A percentile compares a stretch with the other conserved stretches of the same genome.
Conservation (phyloP, 345 rosid species). For the Camelina sativa region DNA sequence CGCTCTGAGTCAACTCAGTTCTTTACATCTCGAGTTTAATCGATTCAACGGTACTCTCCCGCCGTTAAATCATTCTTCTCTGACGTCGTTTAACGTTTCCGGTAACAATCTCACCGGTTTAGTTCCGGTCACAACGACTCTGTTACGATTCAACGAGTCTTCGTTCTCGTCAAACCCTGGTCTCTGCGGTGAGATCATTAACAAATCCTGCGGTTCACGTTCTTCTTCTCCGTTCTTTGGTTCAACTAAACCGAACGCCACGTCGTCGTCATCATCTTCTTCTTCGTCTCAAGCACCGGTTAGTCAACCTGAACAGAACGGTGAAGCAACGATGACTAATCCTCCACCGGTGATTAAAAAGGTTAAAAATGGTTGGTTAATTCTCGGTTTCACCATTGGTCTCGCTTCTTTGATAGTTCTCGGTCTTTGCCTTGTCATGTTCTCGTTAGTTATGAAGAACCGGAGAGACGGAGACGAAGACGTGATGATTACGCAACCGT, state of each 20-base stretch:
- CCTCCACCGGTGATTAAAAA: conserved; percentile 53
- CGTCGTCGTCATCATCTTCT: conserved; percentile 44
- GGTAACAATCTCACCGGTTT: conserved; percentile 70
- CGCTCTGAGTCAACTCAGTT: conserved; percentile 56
- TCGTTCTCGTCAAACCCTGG: conserved; percentile 62
- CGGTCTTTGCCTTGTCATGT: conserved; percentile 47
- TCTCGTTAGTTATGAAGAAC: conserved; percentile 46
- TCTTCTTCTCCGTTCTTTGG: conserved; percentile 68
- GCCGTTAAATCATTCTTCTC: conserved; percentile 62
- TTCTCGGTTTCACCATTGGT: conserved; percentile 58
- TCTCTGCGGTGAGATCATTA: conserved; percentile 81
- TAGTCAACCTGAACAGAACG: conserved; percentile 49
- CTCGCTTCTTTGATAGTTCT: conserved; percentile 51
- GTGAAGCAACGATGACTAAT: conserved; percentile 33
- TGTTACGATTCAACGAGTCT: conserved; percentile 57
- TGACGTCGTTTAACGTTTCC: conserved; percentile 69
- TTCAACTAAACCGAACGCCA: conserved; percentile 39
- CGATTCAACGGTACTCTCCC: conserved; percentile 66
- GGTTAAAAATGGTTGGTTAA: conserved; percentile 45
- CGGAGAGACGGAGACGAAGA: conserved; percentile 30
- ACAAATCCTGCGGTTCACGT: conserved; percentile 55
- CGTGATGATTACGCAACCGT: conserved; percentile 2
- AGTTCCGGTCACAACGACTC: conserved; percentile 69
- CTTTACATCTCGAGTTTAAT: conserved; percentile 67
- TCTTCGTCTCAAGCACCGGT: conserved; percentile 47